Percentiles rank a stretch among this genome's conserved stretches.
Conservation (phyloP, 129 eudicot species). For the Lonicera japonica region DNA sequence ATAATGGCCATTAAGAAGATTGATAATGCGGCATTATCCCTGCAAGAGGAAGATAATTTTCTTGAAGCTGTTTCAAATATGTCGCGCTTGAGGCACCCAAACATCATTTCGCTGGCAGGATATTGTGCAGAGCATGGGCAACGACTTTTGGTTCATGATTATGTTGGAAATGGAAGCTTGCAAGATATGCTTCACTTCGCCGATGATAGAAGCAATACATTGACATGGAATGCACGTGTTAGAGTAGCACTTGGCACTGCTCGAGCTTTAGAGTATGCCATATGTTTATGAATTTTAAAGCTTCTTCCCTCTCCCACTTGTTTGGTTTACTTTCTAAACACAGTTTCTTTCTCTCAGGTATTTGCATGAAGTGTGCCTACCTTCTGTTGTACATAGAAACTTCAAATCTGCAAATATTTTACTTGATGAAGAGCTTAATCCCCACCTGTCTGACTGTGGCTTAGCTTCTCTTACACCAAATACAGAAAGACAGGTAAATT, state of each 20-base stretch:
- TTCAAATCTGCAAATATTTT: conserved; percentile 89
- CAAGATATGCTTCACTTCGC: conserved; percentile 89
- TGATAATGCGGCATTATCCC: conserved; percentile 81
- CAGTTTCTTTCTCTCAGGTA: conserved; percentile 46
- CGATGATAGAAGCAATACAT: conserved; percentile 61
- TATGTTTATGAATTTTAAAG: not conserved
- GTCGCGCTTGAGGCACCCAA: conserved; percentile 92
- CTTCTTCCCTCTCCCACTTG: not conserved
- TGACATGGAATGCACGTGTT: conserved; percentile 96
- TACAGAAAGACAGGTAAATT: conserved; percentile 80
- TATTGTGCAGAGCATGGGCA: conserved; percentile 96
- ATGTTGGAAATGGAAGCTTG: conserved; percentile 80
- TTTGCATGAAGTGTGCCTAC: conserved; percentile 97
- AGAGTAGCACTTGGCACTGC: conserved; percentile 99
- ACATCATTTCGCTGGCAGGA: conserved; percentile 70
- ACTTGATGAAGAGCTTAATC: conserved; percentile 94
- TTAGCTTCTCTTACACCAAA: conserved; percentile 87
- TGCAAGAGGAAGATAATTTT: conserved; percentile 92
- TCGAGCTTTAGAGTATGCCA: conserved; percentile 87
- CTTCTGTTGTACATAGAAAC: conserved; percentile 97
- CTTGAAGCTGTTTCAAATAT: conserved; percentile 93
- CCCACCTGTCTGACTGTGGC: conserved; percentile 93
- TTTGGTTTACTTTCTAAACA: not conserved
- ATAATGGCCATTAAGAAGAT: conserved; percentile 86
- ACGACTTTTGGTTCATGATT: conserved; percentile 82